Base-by-base conservation (phyloP, 2,329 filamentous ascomycete genomes). In the Alternaria sp. region DNA sequence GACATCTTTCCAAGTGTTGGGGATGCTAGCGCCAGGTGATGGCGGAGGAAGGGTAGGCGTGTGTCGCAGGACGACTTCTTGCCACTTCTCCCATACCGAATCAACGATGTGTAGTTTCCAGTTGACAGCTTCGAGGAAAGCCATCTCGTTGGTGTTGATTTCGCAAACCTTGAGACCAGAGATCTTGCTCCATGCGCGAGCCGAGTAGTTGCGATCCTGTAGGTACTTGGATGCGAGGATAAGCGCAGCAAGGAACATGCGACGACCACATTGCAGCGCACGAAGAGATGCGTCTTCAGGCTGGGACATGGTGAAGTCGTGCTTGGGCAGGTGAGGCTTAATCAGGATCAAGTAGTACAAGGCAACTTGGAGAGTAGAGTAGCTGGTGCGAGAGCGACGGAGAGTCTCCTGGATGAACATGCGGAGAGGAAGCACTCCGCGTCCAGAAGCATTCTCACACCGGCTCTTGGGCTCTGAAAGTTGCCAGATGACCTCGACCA, bases 341-440 rank as follows among this genome's bases (percentile, higher is more conserved):
- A 99, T 94, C 72, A 98, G 87, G 75, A 99, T 90, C 75, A 99
- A 84, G 79, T 99, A 99, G 81, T 97, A 99, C 66, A 99, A 85
- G 25, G 96, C 95, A 64, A 99, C 96, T 82, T 98, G 96, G 58
- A 99, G 85, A 28, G 96, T 99, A 62, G 95, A 98, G 83, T 97
- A 99, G 83, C 94, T 97, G 46, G 96, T 97, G 74, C 95, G 90
- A 64, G 96, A 99, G 74, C 96, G 90, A 72, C 94, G 92, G 69
- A 99, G 86, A 19, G 96, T 98, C 85, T 98, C 96, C 82, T 98
- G 94, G 74, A 99, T 98, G 79, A 98, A 99, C 57, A 91, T 97
- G 71, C 94, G 92, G 74, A 99, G 86, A 63, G 95, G 94, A 69
- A 99, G 84, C 65, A 97, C 92, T 56, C 91, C 89, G 78, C 91